phyloP scores from a whole-genome alignment of 2,329 filamentous ascomycete genomes.

The Alternaria incomplexa region DNA sequence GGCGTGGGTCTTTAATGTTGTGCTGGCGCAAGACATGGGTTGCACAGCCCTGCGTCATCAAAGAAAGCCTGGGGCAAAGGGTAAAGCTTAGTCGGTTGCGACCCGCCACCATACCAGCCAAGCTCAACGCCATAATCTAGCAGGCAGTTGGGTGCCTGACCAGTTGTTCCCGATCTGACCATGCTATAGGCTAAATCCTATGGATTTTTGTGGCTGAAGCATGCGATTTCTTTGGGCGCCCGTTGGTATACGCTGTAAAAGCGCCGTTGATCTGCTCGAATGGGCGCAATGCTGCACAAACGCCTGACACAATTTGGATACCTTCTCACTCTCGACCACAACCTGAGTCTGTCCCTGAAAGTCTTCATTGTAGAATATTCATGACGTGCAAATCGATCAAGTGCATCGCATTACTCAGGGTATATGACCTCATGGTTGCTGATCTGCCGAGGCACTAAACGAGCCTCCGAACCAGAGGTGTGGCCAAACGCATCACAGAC shows the following conservation, averaged over 20 bases:
- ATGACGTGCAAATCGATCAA: conserved; percentile 9
- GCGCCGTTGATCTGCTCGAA: conserved; percentile 9
- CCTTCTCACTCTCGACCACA: background rate
- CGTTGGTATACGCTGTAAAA: background rate
- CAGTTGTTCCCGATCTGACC: background rate
- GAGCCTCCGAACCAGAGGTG: background rate
- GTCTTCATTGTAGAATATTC: background rate
- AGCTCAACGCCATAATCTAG: background rate
- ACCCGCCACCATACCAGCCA: conserved; percentile 3
- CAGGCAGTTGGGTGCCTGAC: background rate
- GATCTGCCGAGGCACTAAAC: conserved; percentile 8
- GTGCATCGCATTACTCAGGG: background rate
- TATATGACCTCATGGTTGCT: conserved; percentile 15
- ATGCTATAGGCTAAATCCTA: conserved; percentile 1
- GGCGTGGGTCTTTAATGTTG: conserved; percentile 15
- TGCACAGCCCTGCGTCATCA: conserved; percentile 24
- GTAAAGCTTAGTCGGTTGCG: background rate
- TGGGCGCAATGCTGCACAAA: background rate
- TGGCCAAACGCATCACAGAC: conserved; percentile 14
- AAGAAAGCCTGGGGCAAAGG: conserved; percentile 8
- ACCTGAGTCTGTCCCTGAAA: background rate
- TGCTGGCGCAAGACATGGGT: background rate
- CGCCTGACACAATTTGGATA: background rate
- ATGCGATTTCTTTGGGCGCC: background rate
- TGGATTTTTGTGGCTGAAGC: background rate